Evolutionary conservation across 2,329 filamentous ascomycete species (phyloP).

Genomic region (Ceratocystis alfenasii): DNA sequence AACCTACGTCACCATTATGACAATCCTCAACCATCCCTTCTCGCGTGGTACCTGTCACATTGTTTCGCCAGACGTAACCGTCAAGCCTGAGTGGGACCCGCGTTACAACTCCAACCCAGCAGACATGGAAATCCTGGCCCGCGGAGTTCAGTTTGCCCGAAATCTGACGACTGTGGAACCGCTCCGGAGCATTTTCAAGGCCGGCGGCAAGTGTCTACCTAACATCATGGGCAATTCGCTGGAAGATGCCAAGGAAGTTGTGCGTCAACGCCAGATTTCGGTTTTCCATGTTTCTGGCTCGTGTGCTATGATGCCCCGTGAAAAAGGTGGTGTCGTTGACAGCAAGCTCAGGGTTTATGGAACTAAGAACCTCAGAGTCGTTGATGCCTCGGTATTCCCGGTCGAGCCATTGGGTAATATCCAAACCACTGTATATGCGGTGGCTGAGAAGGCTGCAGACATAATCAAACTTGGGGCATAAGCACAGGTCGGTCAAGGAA

Average conservation of each 20-base stretch:
- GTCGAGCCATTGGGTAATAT: slow-evolving; percentile 33
- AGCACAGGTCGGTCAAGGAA: not conserved
- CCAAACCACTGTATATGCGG: slow-evolving; percentile 27
- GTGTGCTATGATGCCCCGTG: slow-evolving; percentile 38
- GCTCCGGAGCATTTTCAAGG: slow-evolving; percentile 33
- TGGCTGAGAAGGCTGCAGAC: slow-evolving; percentile 33
- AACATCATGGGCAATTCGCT: slow-evolving; percentile 28
- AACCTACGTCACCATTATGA: slow-evolving; percentile 41
- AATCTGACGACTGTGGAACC: slow-evolving; percentile 31
- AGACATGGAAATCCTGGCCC: slow-evolving; percentile 42
- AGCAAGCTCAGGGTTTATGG: slow-evolving; percentile 35
- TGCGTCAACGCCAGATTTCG: slow-evolving; percentile 29
- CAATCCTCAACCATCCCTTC: slow-evolving; percentile 49
- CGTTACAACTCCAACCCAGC: slow-evolving; percentile 44
- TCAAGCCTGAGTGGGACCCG: slow-evolving; percentile 41
- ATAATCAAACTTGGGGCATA: slow-evolving; percentile 26
- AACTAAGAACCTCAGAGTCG: slow-evolving; percentile 34
- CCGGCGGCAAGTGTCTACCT: slow-evolving; percentile 27
- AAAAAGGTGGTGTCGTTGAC: slow-evolving; percentile 37
- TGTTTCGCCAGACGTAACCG: slow-evolving; percentile 31
- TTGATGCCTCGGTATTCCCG: slow-evolving; percentile 38
- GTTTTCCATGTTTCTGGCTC: slow-evolving; percentile 40
- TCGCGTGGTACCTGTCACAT: slow-evolving; percentile 50
- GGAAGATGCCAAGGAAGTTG: slow-evolving; percentile 31
- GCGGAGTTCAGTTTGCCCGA: slow-evolving; percentile 35